Evolutionary conservation across 2,329 filamentous ascomycete genomes (phyloP), one percentile per base, ranked within the genome.

Genomic region (Ceratocystis cubensis): DNA sequence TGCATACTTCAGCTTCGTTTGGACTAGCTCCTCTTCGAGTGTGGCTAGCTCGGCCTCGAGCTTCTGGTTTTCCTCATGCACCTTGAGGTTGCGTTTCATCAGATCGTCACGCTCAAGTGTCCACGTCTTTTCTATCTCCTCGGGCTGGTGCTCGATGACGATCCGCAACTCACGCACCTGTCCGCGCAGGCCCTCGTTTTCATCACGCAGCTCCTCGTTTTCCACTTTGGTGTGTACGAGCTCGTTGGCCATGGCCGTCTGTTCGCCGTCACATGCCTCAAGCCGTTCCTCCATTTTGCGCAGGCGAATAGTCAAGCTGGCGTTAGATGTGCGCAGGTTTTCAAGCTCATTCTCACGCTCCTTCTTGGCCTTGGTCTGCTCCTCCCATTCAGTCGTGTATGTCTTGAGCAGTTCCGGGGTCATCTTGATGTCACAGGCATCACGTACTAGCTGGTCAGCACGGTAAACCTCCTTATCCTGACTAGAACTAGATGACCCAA

Each of bases 381-480:
- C 93, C 73, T 96, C 91, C 92, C 92, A 99, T 73, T 99, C 94
- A 0, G 81, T 74, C 0, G 87, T 88, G 75, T 97, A 99, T 2
- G 81, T 78, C 72, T 88, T 88, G 25, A 99, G 83, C 72, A 88
- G 85, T 72, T 95, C 89, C 0, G 89, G 86, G 0, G 90, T 90
- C 50, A 99, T 85, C 72, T 90, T 88, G 64, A 97, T 82, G 44
- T 89, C 87, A 73, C 92, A 96, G 0, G 94, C 94, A 75, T 99
- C 94, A 68, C 89, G 88, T 15, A 99, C 90, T 69, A 99, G 84
- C 71, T 94, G 86, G 74, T 99, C 94, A 17, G 94, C 94, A 63
- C 92, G 87, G 75, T 99, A 99, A 5, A 99, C 85, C 74, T 96
- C 94, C 76, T 96, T 96, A 74, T 99, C 94, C 13, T 91, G 83